Conservation (phyloP, 2,329 filamentous ascomycete species). For the Penicillium psychrosexuale region DNA sequence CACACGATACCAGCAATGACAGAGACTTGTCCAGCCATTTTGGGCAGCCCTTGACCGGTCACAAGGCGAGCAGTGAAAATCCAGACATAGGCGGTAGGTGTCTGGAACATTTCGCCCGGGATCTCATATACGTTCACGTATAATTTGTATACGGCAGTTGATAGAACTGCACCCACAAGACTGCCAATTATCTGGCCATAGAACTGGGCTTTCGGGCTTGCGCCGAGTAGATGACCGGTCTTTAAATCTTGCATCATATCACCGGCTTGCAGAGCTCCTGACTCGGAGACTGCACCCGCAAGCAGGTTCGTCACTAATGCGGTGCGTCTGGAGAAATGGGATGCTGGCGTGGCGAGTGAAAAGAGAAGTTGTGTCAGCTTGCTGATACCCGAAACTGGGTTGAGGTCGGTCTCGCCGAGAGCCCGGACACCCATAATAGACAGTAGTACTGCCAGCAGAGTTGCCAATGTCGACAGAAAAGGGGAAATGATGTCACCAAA, state of each 20-base stretch:
- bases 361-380: conserved; percentile 97
- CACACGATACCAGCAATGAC: conserved; percentile 72
- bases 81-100: conserved; percentile 95
- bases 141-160: conserved; percentile 80
- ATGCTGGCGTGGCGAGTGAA: conserved; percentile 78
- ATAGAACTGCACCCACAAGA: conserved; percentile 78
- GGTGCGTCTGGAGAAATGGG: conserved; percentile 70
- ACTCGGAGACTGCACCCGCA: conserved; percentile 81
- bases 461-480: conserved; percentile 71
- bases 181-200: conserved; percentile 93
- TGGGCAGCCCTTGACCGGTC: conserved; percentile 81
- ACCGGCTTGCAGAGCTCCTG: conserved; percentile 86
- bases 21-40: conserved; percentile 79
- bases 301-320: conserved; percentile 94
- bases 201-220: conserved; percentile 91
- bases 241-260: conserved; percentile 98
- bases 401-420: conserved; percentile 81
- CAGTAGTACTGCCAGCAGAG: conserved; percentile 73
- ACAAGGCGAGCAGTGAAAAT: conserved; percentile 93
- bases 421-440: conserved; percentile 64
- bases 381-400: conserved; percentile 92
- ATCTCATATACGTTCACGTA: conserved; percentile 89
- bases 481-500: conserved; percentile 82
- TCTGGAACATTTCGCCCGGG: conserved; percentile 84
- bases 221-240: conserved; percentile 88